Base-by-base conservation (phyloP, 192 early-diverging fungal species). In the Ambispora gerdemannii region DNA sequence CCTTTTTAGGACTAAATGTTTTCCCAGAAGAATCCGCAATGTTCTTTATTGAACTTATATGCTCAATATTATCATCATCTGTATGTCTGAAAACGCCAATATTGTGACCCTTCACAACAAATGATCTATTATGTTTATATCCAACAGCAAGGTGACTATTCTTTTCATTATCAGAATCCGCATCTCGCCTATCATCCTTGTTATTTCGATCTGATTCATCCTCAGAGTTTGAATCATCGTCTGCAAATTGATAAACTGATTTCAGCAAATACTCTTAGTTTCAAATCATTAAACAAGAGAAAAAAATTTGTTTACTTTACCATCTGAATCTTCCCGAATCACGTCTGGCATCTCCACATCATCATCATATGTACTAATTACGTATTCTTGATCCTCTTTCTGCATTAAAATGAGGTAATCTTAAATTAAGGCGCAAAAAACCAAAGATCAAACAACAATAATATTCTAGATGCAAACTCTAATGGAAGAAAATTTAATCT, bases 41-140 rank as follows among this genome's bases (percentile, higher is more conserved):
- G 58, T 86, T 87, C 62, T 86, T 89, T 78, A 98, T 95, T 0
- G 88, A 86, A n/a, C 92, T 92, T 20, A 82, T 75, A 73, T 91
- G 93, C 62, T 90, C 81, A 31, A 98, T 77, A 17, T 82, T 79
- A 72, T 92, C 89, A 72, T 83, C 81, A 38, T 89, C 82, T 2
- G 83, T 84, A 75, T 95, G 91, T 71, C 81, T 85, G 70, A 95
- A 93, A 10, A 98, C 93, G 4, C 95, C 94, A 72, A 98, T 93
- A 43, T 84, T 86, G 77, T 87, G 83, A 28, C 95, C 95, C 32
- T 93, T 91, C 15, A 95, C 88, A 24, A 96, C 91, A 79, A 93
- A 96, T 11, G 95, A 94, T 20, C 93, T 87, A 56, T 91, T 88
- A 74, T 90, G 81, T 76, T 92, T 92, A 78, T 88, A 88, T 0